Base-by-base conservation (phyloP, 176 grass and related monocot genomes). In the Musa beccarii region DNA sequence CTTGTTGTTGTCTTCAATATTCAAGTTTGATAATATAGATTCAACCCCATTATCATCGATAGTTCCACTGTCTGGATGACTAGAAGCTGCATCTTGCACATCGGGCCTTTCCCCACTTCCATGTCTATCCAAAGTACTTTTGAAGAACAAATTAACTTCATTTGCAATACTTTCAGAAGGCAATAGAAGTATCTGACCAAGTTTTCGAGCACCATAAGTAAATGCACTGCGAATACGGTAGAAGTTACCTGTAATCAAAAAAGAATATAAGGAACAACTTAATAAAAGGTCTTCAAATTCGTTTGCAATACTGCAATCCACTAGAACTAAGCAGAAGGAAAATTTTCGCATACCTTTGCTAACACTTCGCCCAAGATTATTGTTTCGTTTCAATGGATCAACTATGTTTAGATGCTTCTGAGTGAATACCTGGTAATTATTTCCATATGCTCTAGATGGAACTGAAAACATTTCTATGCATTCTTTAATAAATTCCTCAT, bases 301-400 rank as follows among this genome's bases (percentile, higher is more conserved):
- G n/a, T 57, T 34, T 75, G 59, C 16, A 29, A 49, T 12, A 54
- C 17, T 12, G 22, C 13, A 20, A 7, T 50, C 19, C 9, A n/a
- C 11, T 51, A 21, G 17, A 51, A 51, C 68, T 11, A n/a, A 83
- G 49, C 56, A 64, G 66, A 49, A 24, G 29, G 29, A 85, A 63
- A 62, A 55, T 72, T 16, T 68, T 67, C 52, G 78, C 82, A 78
- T 59, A 92, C 94, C 90, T 98, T 85, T 93, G 86, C 82, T 93
- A 51, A 98, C 88, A 71, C 90, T 98, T 75, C 94, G 78, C 16
- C 94, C 94, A 26, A 98, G 94, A 87, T 98, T 98, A 51, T 98
- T 98, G 78, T 53, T 87, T 57, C 68, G 55, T 73, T 98, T 98
- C 69, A 98, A 51, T 53, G 90, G 94, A 85, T 98, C 90, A 63